Evolutionary conservation across 345 rosid species (phyloP).

Genomic region (Sonneratia alba): DNA sequence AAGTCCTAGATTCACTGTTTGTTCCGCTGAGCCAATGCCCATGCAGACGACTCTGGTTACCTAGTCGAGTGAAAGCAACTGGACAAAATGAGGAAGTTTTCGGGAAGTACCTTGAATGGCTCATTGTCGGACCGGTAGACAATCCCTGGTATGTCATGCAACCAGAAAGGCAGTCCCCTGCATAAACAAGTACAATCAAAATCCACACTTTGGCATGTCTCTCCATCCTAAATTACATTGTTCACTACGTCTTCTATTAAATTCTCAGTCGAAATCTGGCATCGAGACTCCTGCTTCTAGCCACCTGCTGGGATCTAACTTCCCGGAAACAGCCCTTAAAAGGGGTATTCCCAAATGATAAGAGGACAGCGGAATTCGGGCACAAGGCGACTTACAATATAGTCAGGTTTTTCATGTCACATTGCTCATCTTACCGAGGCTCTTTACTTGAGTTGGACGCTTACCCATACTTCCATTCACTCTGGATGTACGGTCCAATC

Average conservation of each 20-base stretch:
- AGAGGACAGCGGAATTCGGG: background rate
- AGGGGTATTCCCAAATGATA: background rate
- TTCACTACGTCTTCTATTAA: no score
- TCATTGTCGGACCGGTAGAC: constrained; percentile 65
- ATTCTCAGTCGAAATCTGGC: no score
- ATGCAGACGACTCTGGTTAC: no score
- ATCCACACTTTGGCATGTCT: background rate
- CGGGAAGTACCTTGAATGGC: constrained; percentile 54
- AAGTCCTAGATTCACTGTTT: no score
- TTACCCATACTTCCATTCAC: constrained; percentile 87
- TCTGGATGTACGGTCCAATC: constrained; percentile 73
- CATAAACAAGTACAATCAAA: constrained; percentile 4
- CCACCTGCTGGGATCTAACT: no score
- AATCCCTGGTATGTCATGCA: constrained; percentile 61
- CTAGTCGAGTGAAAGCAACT: background rate
- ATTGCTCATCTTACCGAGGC: background rate
- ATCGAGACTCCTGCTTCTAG: no score
- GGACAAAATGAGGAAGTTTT: background rate
- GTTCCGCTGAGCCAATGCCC: no score
- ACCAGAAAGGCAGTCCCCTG: constrained; percentile 81
- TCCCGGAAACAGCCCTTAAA: no score
- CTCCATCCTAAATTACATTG: no score
- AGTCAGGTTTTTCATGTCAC: background rate
- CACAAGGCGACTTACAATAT: background rate
- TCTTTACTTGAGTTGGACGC: background rate